Percentiles rank a stretch among this genome's conserved stretches.
phyloP scores from a whole-genome alignment of 257 asterid species.

The Primulina tabacum region DNA sequence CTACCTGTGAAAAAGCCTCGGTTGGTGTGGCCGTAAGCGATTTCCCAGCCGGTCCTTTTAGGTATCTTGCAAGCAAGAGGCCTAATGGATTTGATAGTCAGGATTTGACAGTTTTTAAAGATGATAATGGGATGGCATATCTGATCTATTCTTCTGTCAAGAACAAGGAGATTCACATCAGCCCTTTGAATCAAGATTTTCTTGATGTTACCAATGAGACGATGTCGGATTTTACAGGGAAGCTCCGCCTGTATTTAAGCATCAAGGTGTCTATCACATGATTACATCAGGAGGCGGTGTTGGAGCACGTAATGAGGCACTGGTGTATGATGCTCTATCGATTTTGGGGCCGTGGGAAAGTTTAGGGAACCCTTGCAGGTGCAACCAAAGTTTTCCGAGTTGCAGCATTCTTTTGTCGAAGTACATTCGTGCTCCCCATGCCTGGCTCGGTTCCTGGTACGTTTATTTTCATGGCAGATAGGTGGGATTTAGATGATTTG shows the following conservation, averaged over 20 bases:
- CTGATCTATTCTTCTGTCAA: constrained; percentile 37
- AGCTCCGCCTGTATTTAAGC: constrained; percentile 45
- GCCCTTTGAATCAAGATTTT: constrained; percentile 34
- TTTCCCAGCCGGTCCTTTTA: constrained; percentile 38
- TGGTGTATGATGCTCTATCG: constrained; percentile 41
- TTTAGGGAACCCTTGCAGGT: constrained; percentile 43
- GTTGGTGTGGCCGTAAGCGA: constrained; percentile 36
- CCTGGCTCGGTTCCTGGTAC: constrained; percentile 29
- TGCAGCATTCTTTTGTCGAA: constrained; percentile 42
- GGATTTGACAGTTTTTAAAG: constrained; percentile 43
- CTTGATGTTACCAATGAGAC: constrained; percentile 31
- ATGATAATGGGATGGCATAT: constrained; percentile 41
- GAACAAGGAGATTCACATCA: constrained; percentile 42
- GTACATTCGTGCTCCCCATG: constrained; percentile 43
- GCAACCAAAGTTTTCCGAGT: constrained; percentile 33
- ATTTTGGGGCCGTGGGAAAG: constrained; percentile 50
- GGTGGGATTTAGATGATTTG: constrained; percentile 41
- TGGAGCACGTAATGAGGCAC: constrained; percentile 51
- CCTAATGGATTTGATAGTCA: constrained; percentile 47
- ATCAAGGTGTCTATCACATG: constrained; percentile 33
- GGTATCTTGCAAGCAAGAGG: constrained; percentile 32
- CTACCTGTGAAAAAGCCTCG: no score
- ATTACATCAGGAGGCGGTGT: constrained; percentile 52
- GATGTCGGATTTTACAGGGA: constrained; percentile 42
- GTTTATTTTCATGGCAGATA: constrained; percentile 43